Evolutionary conservation across 768 basidiomycete genomes (phyloP).

Genomic region (Pisolithus tinctorius): DNA sequence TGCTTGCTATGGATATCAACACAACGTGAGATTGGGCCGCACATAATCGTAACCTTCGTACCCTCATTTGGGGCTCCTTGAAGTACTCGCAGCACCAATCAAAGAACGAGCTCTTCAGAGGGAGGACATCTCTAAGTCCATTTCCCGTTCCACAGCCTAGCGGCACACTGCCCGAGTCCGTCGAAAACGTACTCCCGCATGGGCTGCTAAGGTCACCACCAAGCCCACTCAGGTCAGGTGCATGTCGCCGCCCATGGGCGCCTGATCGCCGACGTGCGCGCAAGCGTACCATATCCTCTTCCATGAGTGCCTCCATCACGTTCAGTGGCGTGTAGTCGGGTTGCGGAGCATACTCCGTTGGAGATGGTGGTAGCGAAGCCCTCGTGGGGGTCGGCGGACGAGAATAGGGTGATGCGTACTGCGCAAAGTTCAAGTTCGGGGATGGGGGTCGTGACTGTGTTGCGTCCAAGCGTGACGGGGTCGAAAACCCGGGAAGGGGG

Average conservation of each 20-base stretch:
- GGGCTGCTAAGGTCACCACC: slow-evolving; percentile 53
- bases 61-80: slow-evolving; percentile 98
- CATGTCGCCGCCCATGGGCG: slow-evolving; percentile 36
- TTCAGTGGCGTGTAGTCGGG: slow-evolving; percentile 64
- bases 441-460: slow-evolving; percentile 66
- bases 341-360: slow-evolving; percentile 27
- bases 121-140: slow-evolving; percentile 79
- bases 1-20: slow-evolving; percentile 54
- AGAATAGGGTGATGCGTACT: slow-evolving; percentile 73
- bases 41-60: slow-evolving; percentile 30
- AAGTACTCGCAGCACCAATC: slow-evolving; percentile 98
- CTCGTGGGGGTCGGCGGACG: slow-evolving; percentile 39
- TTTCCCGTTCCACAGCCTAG: slow-evolving; percentile 74
- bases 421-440: slow-evolving; percentile 70
- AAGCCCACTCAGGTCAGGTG: slow-evolving; percentile 31
- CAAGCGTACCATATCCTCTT: slow-evolving; percentile 91
- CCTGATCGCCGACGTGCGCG: slow-evolving; percentile 52
- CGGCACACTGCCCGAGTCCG: slow-evolving; percentile 66
- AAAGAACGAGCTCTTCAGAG: slow-evolving; percentile 86
- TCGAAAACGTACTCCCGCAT: slow-evolving; percentile 70
- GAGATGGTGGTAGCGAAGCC: slow-evolving; percentile 25
- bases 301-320: slow-evolving; percentile 84
- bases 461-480: slow-evolving; percentile 17
- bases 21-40: slow-evolving; percentile 5
- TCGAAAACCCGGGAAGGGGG: slow-evolving; percentile 13